These are phyloP conservation scores for Fusarium chuoi DNA, from an alignment of 2,329 filamentous ascomycete species.

Conservation along the genomic window DNA sequence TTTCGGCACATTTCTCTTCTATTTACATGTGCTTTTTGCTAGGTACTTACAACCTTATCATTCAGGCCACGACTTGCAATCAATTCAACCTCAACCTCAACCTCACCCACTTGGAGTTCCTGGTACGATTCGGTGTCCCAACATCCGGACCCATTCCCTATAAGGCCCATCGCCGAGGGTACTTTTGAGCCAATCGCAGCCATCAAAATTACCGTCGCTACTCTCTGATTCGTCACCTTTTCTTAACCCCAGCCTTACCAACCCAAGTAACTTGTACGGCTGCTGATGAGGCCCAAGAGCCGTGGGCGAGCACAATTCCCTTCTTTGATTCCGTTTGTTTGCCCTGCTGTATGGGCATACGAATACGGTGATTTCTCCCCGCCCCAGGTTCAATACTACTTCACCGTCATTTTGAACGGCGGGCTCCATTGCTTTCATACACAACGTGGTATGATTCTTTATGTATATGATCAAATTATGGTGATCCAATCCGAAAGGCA, in stretches of 20 bases:
- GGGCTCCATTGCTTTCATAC: constrained; percentile 1
- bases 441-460: constrained; percentile 6
- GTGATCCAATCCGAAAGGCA: neutral
- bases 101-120: constrained; percentile 6
- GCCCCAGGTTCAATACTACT: constrained; percentile 9
- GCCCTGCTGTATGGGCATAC: constrained; percentile 26
- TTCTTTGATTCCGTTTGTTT: constrained; percentile 13
- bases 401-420: constrained; percentile 36
- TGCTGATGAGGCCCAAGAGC: constrained; percentile 5
- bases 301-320: constrained; percentile 5
- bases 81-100: constrained; percentile 6
- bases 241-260: constrained; percentile 14
- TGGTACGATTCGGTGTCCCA: constrained; percentile 41
- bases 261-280: constrained; percentile 18
- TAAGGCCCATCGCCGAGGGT: neutral
- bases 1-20: neutral
- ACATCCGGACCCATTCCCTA: constrained; percentile 40
- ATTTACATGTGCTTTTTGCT: neutral
- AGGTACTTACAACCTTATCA: neutral
- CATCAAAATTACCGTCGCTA: constrained; percentile 44
- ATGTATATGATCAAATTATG: neutral
- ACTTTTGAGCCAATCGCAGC: constrained; percentile 41
- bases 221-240: constrained; percentile 40
- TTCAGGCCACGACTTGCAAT: constrained; percentile 19
- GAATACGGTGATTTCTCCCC: constrained; percentile 36